Evolutionary conservation across 345 rosid genomes (phyloP), one percentile per base, ranked within the genome.

Genomic region (Mangifera indica): DNA sequence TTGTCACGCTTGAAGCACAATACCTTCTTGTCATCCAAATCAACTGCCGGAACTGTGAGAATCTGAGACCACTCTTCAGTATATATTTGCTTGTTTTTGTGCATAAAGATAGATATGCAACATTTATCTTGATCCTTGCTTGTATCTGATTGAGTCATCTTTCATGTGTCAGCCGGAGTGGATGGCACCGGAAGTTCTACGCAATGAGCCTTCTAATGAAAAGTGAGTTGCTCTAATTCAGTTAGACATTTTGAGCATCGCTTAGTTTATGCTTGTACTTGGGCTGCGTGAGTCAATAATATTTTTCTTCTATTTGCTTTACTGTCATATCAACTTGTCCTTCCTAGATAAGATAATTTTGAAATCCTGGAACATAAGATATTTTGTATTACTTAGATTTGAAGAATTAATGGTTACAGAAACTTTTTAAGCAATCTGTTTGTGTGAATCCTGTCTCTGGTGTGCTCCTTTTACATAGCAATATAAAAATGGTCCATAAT

Each of bases 111-210:
- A 15, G 65, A 12, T 51, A 8, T 74, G 69, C 72, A 56, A 42
- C 26, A 55, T 68, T 24, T 32, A 17, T 74, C 69, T 32, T 70
- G 32, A 56, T 75, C 55, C 55, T 49, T 69, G 2, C 20, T n/a
- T 48, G 17, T 73, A 20, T 73, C 83, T 85, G 73, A 84, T 75
- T 10, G 70, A 66, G 49, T 72, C 72, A 21, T 71, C 64, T 84
- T 71, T 56, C n/a, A 60, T 76, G 21, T 85, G 78, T 53, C 71
- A 93, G 98, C 97, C 98, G 11, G 98, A 93, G 79, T 93, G 98
- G 98, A 93, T 93, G 98, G 98, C 98, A 67, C 98, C 97, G 5
- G 98, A 93, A 85, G 97, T 91, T 80, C 96, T 93, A 69, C 93
- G 98, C 71, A 93, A 91, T 66, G 98, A 93, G 70, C 94, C 87